A percentile compares a stretch with the other conserved stretches of the same genome.
phyloP scores from a whole-genome alignment of 257 asterid species.

The Penstemon newberryi region DNA sequence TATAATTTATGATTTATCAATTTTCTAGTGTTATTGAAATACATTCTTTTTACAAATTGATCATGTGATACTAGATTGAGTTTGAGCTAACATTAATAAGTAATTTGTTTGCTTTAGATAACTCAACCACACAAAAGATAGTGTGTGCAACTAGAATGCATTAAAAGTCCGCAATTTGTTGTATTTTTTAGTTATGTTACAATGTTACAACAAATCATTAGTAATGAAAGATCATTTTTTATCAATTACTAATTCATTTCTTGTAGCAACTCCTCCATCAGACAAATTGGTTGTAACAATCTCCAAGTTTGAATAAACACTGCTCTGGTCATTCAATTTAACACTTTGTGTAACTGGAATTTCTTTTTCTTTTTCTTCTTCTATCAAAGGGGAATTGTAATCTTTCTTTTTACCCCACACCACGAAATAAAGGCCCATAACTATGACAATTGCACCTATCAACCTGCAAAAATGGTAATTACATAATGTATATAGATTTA shows the following conservation, averaged over 20 bases:
- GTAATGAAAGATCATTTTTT: slow-evolving; percentile 8
- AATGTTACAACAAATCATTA: slow-evolving; percentile 8
- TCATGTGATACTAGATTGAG: too few species aligned
- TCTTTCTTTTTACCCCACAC: slow-evolving; percentile 90
- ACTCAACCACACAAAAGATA: not conserved
- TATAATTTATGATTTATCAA: too few species aligned
- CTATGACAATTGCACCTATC: slow-evolving; percentile 75
- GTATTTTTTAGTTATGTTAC: slow-evolving; percentile 15
- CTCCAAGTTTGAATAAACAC: slow-evolving; percentile 34
- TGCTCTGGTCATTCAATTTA: slow-evolving; percentile 19
- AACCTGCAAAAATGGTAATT: slow-evolving; percentile 45
- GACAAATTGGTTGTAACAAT: slow-evolving; percentile 33
- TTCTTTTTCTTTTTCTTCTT: slow-evolving; percentile 35
- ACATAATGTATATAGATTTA: too few species aligned
- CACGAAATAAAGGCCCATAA: slow-evolving; percentile 78
- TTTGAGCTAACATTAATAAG: too few species aligned
- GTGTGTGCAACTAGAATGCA: not conserved
- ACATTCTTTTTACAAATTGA: too few species aligned
- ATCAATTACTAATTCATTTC: slow-evolving; percentile 23
- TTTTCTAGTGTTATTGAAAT: too few species aligned
- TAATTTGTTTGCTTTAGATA: too few species aligned
- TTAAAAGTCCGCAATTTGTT: slow-evolving; percentile 5
- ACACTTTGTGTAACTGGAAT: slow-evolving; percentile 38
- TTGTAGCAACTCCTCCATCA: slow-evolving; percentile 25
- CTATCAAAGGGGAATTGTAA: slow-evolving; percentile 37